Evolutionary conservation across 305 asterid species (phyloP).

Genomic region (Galium porrigens): DNA sequence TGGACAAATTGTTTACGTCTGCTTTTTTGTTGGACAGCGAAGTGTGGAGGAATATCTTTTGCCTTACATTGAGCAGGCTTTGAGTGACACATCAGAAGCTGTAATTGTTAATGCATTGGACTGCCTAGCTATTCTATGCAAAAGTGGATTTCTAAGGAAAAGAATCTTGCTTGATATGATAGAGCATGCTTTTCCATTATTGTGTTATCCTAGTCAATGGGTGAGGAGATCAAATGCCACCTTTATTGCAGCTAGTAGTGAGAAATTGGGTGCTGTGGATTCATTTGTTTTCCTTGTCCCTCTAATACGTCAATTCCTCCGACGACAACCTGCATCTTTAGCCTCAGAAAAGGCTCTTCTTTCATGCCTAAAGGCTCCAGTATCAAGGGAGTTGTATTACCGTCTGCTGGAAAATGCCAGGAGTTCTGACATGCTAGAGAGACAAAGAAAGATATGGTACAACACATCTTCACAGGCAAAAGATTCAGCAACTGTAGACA

Average conservation of each 20-base stretch:
- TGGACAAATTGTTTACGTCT: conserved; percentile 76
- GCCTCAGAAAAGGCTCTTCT: conserved; percentile 76
- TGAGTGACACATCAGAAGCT: conserved; percentile 68
- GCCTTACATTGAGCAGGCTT: conserved; percentile 96
- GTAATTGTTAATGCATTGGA: conserved; percentile 85
- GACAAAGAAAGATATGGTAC: conserved; percentile 97
- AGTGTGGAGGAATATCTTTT: conserved; percentile 97
- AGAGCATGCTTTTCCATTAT: conserved; percentile 76
- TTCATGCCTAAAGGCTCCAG: conserved; percentile 81
- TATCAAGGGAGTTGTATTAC: conserved; percentile 64
- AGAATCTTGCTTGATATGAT: conserved; percentile 80
- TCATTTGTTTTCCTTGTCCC: conserved; percentile 93
- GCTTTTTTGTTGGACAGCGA: conserved; percentile 87
- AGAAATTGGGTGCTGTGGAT: conserved; percentile 92
- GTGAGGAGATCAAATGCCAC: conserved; percentile 68
- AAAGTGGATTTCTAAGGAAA: conserved; percentile 75
- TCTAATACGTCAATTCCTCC: conserved; percentile 69
- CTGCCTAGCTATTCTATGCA: conserved; percentile 86
- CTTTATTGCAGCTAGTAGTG: conserved; percentile 84
- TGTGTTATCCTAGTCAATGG: conserved; percentile 91
- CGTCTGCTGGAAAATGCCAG: conserved; percentile 63
- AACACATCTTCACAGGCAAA: conserved; percentile 62
- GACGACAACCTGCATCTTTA: conserved; percentile 86
- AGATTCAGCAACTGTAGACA: conserved; percentile 54
- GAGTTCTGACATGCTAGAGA: conserved; percentile 91